Conservation (phyloP, 176 grass and related monocot species). For the Urochloa ruziziensis region DNA sequence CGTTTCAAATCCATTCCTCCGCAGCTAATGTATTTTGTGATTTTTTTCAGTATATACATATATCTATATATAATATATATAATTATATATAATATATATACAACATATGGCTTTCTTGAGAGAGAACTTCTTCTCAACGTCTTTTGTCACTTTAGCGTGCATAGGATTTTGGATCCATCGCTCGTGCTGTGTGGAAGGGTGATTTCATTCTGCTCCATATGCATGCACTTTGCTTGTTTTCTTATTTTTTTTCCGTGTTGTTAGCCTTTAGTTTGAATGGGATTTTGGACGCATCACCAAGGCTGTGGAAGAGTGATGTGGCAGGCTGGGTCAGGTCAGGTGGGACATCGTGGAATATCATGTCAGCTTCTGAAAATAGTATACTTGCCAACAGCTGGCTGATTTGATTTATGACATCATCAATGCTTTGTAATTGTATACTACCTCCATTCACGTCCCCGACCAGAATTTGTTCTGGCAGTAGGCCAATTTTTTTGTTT, state of each 20-base stretch:
- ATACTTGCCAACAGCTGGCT: background rate
- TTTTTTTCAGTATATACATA: too few species aligned
- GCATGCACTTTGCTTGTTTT: background rate
- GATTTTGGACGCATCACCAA: conserved; percentile 16
- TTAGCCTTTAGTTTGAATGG: background rate
- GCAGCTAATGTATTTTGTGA: background rate
- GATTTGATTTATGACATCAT: background rate
- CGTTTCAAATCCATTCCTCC: background rate
- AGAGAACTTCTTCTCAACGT: background rate
- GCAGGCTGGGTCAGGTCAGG: conserved; percentile 11
- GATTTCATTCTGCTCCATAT: background rate
- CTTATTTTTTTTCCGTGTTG: background rate
- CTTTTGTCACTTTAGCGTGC: background rate
- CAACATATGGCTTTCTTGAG: background rate
- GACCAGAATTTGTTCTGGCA: too few species aligned
- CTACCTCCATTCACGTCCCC: too few species aligned
- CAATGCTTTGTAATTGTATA: too few species aligned
- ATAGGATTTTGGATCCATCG: background rate
- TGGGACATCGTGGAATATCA: background rate
- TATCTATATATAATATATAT: background rate
- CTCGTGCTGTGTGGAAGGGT: background rate
- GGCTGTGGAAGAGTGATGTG: conserved; percentile 7
- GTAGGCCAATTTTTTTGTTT: too few species aligned
- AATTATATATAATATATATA: background rate
- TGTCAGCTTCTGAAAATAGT: background rate